phyloP scores from a whole-genome alignment of 108 stramenopile species.

The Stephanodiscus triporus region DNA sequence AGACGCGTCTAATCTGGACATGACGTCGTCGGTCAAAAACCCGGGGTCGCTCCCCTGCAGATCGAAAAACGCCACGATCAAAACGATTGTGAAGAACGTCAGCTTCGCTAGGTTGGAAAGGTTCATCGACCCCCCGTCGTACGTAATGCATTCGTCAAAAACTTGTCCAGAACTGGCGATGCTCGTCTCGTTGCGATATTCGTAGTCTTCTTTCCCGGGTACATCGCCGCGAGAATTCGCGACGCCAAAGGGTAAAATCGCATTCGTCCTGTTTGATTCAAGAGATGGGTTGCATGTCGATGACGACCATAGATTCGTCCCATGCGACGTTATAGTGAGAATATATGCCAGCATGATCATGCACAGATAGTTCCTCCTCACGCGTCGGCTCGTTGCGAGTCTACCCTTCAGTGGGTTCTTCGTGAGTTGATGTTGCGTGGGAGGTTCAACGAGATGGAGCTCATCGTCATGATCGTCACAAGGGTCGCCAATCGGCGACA shows the following conservation, averaged over 20 bases:
- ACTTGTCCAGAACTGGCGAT: background rate
- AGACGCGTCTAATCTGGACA: slow-evolving; percentile 4
- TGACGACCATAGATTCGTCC: background rate
- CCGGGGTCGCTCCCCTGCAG: slow-evolving; percentile 53
- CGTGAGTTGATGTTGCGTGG: background rate
- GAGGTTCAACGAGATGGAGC: background rate
- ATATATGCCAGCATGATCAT: slow-evolving; percentile 1
- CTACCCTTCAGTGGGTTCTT: background rate
- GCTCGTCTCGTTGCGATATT: background rate
- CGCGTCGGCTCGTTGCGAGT: background rate
- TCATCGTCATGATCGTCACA: background rate
- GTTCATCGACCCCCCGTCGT: slow-evolving; percentile 9
- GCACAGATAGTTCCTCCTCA: background rate
- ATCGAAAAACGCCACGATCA: slow-evolving; percentile 15
- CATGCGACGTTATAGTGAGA: background rate
- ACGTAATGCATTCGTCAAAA: background rate
- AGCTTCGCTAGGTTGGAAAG: slow-evolving; percentile 8
- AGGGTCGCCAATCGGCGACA: background rate
- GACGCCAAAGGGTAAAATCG: background rate
- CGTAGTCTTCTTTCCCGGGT: background rate
- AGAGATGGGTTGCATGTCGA: background rate
- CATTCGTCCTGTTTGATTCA: background rate
- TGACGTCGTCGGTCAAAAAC: slow-evolving; percentile 31
- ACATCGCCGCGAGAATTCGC: background rate
- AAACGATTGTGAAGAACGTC: slow-evolving; percentile 2